These are phyloP conservation scores for Hypholoma fasciculare DNA, from an alignment of 768 basidiomycete species.

Conservation along the genomic window DNA sequence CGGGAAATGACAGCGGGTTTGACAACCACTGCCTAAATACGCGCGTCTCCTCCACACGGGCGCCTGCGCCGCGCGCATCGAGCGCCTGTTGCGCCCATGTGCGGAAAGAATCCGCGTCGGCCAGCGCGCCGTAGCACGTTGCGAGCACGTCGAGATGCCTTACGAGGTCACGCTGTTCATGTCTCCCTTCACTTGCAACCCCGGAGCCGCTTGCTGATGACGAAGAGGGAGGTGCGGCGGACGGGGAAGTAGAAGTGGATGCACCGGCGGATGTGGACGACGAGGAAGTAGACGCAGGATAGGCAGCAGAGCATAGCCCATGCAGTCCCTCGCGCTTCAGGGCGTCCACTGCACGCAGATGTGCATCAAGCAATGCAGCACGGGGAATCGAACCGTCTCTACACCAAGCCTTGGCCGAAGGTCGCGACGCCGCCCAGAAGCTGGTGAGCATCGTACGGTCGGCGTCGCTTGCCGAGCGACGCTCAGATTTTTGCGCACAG, in stretches of 20 bases:
- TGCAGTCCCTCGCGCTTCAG: constrained; percentile 36
- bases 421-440: constrained; percentile 23
- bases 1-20: not conserved
- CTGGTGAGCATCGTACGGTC: constrained; percentile 25
- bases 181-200: not conserved
- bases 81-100: constrained; percentile 24
- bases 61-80: not conserved
- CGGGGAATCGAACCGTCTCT: constrained; percentile 23
- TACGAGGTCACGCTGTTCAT: constrained; percentile 7
- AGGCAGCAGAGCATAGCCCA: constrained; percentile 15
- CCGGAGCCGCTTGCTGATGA: not conserved
- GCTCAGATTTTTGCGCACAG: constrained; percentile 21
- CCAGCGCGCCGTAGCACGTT: constrained; percentile 41
- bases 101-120: constrained; percentile 33
- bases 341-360: constrained; percentile 27
- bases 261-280: too few species aligned
- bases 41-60: too few species aligned
- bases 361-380: constrained; percentile 30
- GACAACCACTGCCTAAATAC: not conserved
- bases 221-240: not conserved
- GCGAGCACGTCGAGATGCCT: constrained; percentile 37
- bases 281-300: too few species aligned
- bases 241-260: not conserved
- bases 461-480: constrained; percentile 25
- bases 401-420: constrained; percentile 36